These are phyloP conservation scores for Zoysia pacifica DNA, from an alignment of 176 grass and related monocot genomes.

Conservation along the genomic window DNA sequence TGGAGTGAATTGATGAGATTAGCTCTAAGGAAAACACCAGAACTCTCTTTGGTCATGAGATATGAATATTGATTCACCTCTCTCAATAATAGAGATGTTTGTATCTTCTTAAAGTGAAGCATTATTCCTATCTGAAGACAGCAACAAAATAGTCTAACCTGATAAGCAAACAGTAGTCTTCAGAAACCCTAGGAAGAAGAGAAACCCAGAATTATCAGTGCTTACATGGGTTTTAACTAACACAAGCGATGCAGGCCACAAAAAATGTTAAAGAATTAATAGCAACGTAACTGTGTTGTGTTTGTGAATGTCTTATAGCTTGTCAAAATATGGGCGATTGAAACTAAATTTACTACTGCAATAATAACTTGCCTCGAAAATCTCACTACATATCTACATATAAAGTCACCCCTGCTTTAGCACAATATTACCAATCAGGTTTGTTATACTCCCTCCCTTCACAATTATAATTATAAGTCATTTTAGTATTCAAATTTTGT, in stretches of 20 bases:
- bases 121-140: too few relatives aligned
- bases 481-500: too few relatives aligned
- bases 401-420: background rate
- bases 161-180: background rate
- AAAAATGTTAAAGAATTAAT: background rate
- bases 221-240: slow-evolving; percentile 2
- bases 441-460: background rate
- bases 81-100: too few relatives aligned
- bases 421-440: slow-evolving; percentile 1
- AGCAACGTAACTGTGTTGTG: background rate
- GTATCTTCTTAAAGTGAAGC: too few relatives aligned
- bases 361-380: background rate
- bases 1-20: too few relatives aligned
- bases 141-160: too few relatives aligned
- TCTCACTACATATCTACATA: background rate
- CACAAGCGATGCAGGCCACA: background rate
- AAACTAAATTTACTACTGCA: slow-evolving; percentile 4
- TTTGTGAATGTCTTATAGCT: background rate
- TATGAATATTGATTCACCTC: too few relatives aligned
- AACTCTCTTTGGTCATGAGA: too few relatives aligned
- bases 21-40: too few relatives aligned
- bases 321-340: background rate
- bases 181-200: slow-evolving; percentile 32
- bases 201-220: slow-evolving; percentile 22
- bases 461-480: too few relatives aligned